Percentiles rank a stretch among this genome's conserved stretches.
Conservation (phyloP, 2,329 filamentous ascomycete species). For the Penicillium sp. region DNA sequence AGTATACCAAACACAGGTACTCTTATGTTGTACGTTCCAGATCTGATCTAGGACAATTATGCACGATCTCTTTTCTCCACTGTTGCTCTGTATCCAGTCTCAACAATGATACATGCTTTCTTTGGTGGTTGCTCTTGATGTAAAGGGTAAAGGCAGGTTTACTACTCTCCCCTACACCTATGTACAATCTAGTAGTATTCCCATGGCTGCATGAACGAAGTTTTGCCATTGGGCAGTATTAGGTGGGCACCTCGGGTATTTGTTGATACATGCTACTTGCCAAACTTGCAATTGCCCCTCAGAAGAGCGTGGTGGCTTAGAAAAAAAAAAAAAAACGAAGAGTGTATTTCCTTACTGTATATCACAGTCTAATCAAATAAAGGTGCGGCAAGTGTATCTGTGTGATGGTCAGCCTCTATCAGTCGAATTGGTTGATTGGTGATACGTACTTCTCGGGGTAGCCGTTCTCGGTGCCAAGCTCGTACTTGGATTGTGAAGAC, state of each 20-base stretch:
- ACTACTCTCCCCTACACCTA: not conserved
- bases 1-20: not conserved
- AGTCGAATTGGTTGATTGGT: constrained; percentile 20
- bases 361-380: constrained; percentile 36
- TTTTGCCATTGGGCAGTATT: not conserved
- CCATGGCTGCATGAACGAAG: not conserved
- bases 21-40: not conserved
- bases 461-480: constrained; percentile 63
- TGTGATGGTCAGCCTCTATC: constrained; percentile 15
- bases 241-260: not conserved
- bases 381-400: constrained; percentile 49
- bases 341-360: constrained; percentile 5
- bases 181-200: not conserved
- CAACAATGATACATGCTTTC: not conserved
- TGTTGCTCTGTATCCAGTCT: not conserved
- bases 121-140: not conserved
- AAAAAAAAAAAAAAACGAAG: not conserved
- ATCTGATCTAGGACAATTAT: not conserved
- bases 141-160: not conserved
- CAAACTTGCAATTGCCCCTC: not conserved
- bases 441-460: constrained; percentile 67
- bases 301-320: not conserved
- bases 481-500: constrained; percentile 54
- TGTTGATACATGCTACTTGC: not conserved
- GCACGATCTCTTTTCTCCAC: not conserved